These are phyloP conservation scores for Phaeosphaeria sp. DNA, from an alignment of 2,329 filamentous ascomycete genomes.

Conservation along the genomic window DNA sequence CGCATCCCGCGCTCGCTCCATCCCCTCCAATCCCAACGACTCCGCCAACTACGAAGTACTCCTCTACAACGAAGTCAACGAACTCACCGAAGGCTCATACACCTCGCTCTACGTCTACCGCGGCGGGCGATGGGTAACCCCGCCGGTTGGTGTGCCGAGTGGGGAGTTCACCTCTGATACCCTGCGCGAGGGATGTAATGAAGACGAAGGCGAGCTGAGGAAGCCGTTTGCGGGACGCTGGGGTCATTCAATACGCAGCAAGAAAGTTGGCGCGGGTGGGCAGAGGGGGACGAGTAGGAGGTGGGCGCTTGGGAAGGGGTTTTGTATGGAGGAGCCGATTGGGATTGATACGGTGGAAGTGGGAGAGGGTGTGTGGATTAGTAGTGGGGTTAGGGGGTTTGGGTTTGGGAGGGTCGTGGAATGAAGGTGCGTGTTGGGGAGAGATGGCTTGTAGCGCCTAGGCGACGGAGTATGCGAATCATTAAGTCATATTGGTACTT, in stretches of 20 bases:
- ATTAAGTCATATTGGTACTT: no score
- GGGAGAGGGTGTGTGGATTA: conserved; percentile 85
- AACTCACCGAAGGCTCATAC: conserved; percentile 85
- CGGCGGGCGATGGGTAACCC: conserved; percentile 78
- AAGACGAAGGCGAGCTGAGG: conserved; percentile 45
- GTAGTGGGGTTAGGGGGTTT: conserved; percentile 87
- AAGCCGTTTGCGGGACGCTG: conserved; percentile 47
- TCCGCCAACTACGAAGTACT: conserved; percentile 70
- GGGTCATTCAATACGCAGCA: conserved; percentile 47
- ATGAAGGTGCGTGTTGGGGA: no score
- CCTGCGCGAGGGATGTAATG: conserved; percentile 11
- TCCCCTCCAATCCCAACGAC: conserved; percentile 50
- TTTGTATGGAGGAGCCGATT: conserved; percentile 72
- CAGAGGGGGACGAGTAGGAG: conserved; percentile 82
- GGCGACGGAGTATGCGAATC: no score
- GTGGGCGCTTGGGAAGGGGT: conserved; percentile 75
- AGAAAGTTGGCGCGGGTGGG: conserved; percentile 72
- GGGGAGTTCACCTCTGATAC: conserved; percentile 30
- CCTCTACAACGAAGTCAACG: conserved; percentile 68
- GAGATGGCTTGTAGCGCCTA: no score
- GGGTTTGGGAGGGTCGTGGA: conserved; percentile 43
- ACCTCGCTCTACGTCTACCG: conserved; percentile 85
- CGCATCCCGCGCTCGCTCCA: conserved; percentile 68
- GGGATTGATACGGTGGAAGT: conserved; percentile 66
- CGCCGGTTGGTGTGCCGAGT: conserved; percentile 56